Evolutionary conservation across 2,329 filamentous ascomycete genomes (phyloP), one percentile per base, ranked within the genome.

Genomic region (Cadophora malorum): DNA sequence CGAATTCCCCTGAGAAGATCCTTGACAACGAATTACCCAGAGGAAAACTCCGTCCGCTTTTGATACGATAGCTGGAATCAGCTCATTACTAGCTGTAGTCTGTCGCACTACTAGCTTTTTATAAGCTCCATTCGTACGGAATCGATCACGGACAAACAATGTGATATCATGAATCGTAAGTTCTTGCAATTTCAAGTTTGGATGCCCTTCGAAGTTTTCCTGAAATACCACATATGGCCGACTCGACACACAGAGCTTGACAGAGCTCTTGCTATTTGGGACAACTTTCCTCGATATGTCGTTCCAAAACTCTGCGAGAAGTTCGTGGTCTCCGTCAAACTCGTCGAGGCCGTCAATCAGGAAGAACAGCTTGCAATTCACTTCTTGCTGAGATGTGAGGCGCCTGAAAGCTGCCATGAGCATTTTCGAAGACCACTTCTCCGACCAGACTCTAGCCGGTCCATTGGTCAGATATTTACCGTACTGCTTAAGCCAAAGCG

Each of bases 101-200:
- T 67, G 14, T 19, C 23, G 3, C 16, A 23, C 4, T 10, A 41
- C 45, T 0, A 72, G 31, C 47, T 19, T 55, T 19, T 66, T 47
- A 52, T 72, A 69, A 23, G 68, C 63, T 38, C 16, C 31, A 58
- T 67, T 72, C 8, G n/a, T n/a, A 16, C 58, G 23, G 21, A 76
- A 68, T 7, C 64, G 62, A 1, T 66, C 68, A 3, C 63, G 19
- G 9, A 74, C 69, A 31, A 72, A 76, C 2, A 8, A 8, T 21
- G 67, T 10, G 33, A 76, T 75, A 60, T 76, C 75, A 0, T 61
- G 10, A 2, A 58, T 23, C 7, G 75, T 77, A 8, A 75, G 31
- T 4, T 70, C 62, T 58, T 77, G 70, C 1, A 76, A 55, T 10
- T 60, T 52, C 23, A 76, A 63, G 16, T 28, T 70, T 0, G 69